Evolutionary conservation across 192 early-diverging fungal species (phyloP), one percentile per base, ranked within the genome.

Genomic region (Backusella macrospora): DNA sequence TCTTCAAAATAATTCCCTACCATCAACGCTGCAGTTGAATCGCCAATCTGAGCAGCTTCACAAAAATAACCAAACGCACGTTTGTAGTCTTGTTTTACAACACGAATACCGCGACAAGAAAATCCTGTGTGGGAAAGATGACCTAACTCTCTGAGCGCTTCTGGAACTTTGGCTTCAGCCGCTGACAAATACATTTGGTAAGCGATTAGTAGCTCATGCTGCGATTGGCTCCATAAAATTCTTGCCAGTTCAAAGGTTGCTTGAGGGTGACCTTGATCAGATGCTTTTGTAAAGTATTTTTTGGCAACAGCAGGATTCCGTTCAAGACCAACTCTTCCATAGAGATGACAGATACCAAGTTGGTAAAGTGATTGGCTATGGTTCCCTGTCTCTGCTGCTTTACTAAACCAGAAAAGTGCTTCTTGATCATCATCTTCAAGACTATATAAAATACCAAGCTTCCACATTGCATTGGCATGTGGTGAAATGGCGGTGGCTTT

Each of bases 1-100:
- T 76, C 71, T 52, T 80, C 70, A 69, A 72, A 80, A 39, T 80
- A 80, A 10, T 65, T 52, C 8, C 78, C 78, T 18, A 80, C 55
- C 65, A 80, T 80, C 7, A 80, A 39, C 3, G 78, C 66, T 64
- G 74, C 65, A 2, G 59, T 63, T 4, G 70, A 46, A 73, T 80
- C 65, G 23, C 65, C 70, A 16, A 69, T 38, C 29, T 80, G 63
- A 4, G 74, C 74, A 7, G 78, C 73, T 52, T 75, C 48, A 5
- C 40, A 39, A 21, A 75, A 80, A 40, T 80, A 80, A 15, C 37
- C 49, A 62, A 80, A 70, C 13, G 78, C 78, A 14, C 65, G 46
- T 15, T 42, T 23, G 43, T 80, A 73, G 52, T 80, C 74, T 72
- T 74, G 78, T 18, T 38, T 64, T n/a, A 74, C 64, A 73, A 75